phyloP scores from a whole-genome alignment of 1,284 basidiomycete species.

The Ceratobasidium theobromae region DNA sequence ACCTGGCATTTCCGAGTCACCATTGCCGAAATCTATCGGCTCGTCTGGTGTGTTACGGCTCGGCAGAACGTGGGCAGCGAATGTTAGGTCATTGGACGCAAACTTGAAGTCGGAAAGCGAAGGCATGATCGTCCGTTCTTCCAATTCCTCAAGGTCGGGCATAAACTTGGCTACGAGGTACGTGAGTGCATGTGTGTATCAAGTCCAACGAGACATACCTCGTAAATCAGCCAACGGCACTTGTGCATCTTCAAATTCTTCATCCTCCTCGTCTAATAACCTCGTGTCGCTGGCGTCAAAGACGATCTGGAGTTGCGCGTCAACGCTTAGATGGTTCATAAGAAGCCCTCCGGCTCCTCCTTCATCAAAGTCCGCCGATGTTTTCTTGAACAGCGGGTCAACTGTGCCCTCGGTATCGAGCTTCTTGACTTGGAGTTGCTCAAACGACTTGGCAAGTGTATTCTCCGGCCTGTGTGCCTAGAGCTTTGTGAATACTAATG shows the following conservation, averaged over 20 bases:
- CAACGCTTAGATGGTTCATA: conserved; percentile 90
- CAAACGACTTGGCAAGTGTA: conserved; percentile 81
- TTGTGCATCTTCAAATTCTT: conserved; percentile 57
- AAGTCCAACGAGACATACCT: conserved; percentile 46
- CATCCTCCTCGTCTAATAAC: conserved; percentile 70
- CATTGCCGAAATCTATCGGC: conserved; percentile 47
- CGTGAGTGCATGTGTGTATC: conserved; percentile 24
- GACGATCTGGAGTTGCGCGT: conserved; percentile 84
- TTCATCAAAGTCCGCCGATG: conserved; percentile 97
- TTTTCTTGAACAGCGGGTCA: conserved; percentile 97
- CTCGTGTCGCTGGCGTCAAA: conserved; percentile 94
- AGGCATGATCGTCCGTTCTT: conserved; percentile 73
- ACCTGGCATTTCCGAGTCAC: conserved; percentile 39
- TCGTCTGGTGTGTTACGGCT: conserved; percentile 10
- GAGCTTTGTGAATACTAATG: not conserved
- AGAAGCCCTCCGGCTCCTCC: conserved; percentile 92
- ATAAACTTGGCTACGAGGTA: conserved; percentile 59
- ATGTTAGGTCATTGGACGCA: conserved; percentile 61
- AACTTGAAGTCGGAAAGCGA: conserved; percentile 83
- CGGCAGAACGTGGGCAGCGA: conserved; percentile 37
- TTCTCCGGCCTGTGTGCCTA: conserved; percentile 69
- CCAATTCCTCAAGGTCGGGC: conserved; percentile 62
- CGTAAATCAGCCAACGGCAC: conserved; percentile 70
- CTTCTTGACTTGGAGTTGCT: conserved; percentile 87
- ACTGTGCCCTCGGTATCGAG: conserved; percentile 86